Percentiles rank a stretch among this genome's conserved stretches.
Evolutionary conservation across 2,329 filamentous ascomycete species (phyloP).

Genomic region (Beauveria brongniartii): DNA sequence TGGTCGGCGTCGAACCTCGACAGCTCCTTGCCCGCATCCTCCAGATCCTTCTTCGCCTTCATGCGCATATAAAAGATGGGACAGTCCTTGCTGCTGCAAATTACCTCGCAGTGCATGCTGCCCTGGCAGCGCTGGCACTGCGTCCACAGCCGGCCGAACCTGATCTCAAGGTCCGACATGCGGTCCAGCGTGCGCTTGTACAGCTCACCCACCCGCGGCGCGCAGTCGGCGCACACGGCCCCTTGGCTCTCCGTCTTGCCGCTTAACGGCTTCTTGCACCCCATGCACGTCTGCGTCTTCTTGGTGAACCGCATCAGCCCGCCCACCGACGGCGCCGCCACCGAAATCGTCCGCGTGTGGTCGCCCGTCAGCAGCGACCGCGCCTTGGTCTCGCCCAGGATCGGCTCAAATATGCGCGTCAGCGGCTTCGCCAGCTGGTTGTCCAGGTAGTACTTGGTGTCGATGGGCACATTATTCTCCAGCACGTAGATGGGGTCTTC

Average conservation of each 20-base stretch:
- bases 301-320: conserved; percentile 98
- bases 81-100: conserved; percentile 92
- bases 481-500: conserved; percentile 96
- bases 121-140: conserved; percentile 97
- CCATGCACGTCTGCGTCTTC: conserved; percentile 97
- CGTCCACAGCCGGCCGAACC: conserved; percentile 91
- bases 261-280: conserved; percentile 91
- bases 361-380: conserved; percentile 80
- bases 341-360: conserved; percentile 89
- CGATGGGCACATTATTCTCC: conserved; percentile 95
- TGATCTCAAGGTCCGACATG: conserved; percentile 84
- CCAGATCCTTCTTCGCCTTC: conserved; percentile 99
- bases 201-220: conserved; percentile 77
- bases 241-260: conserved; percentile 72
- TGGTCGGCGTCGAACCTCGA: conserved; percentile 81
- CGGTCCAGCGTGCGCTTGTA: conserved; percentile 87
- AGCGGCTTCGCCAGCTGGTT: conserved; percentile 96
- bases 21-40: conserved; percentile 88
- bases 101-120: conserved; percentile 96
- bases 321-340: conserved; percentile 83
- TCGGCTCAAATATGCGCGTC: conserved; percentile 93
- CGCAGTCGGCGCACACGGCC: conserved; percentile 82
- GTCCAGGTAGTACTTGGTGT: conserved; percentile 97
- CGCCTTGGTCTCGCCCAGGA: conserved; percentile 87
- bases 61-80: conserved; percentile 99